phyloP scores from a whole-genome alignment of 495 filamentous ascomycete species.

The Penicillium coffeae region DNA sequence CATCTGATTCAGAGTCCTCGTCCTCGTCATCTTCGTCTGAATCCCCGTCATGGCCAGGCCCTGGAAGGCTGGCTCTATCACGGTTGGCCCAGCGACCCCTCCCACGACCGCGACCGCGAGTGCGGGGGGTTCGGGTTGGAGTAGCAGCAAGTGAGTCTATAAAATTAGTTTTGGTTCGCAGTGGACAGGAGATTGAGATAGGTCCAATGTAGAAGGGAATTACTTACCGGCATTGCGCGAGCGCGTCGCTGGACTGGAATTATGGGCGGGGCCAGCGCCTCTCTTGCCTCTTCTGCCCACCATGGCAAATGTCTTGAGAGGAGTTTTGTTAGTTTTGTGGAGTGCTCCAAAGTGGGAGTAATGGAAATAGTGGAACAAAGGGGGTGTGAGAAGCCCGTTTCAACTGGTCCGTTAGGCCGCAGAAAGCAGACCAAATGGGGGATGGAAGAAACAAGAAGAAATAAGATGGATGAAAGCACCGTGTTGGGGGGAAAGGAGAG shows the following conservation, averaged over 20 bases:
- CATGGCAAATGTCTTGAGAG: slow-evolving; percentile 28
- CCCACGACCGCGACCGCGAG: slow-evolving; percentile 13
- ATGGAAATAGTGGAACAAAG: slow-evolving; percentile 2
- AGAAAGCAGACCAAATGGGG: neutral
- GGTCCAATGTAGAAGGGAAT: neutral
- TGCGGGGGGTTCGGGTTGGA: neutral
- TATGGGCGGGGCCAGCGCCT: slow-evolving; percentile 11
- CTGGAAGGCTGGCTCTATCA: slow-evolving; percentile 9
- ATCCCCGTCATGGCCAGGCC: neutral
- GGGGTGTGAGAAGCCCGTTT: neutral
- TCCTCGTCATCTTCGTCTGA: neutral
- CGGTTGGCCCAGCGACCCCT: slow-evolving; percentile 21
- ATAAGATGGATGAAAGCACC: neutral
- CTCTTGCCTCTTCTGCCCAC: slow-evolving; percentile 26
- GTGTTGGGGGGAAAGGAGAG: neutral
- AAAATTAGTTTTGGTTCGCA: neutral
- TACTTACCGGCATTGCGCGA: slow-evolving; percentile 17
- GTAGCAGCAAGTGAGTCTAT: neutral
- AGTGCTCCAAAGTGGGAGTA: slow-evolving; percentile 2
- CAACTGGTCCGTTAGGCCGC: too few species aligned
- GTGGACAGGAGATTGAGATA: neutral
- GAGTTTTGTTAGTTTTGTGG: too few species aligned
- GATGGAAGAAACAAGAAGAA: neutral
- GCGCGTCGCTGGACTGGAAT: slow-evolving; percentile 20
- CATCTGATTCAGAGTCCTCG: too few species aligned